Percentiles rank a stretch among this genome's conserved stretches.
These are phyloP conservation scores for Solanum rostratum DNA, from an alignment of 257 asterid species.

Conservation along the genomic window DNA sequence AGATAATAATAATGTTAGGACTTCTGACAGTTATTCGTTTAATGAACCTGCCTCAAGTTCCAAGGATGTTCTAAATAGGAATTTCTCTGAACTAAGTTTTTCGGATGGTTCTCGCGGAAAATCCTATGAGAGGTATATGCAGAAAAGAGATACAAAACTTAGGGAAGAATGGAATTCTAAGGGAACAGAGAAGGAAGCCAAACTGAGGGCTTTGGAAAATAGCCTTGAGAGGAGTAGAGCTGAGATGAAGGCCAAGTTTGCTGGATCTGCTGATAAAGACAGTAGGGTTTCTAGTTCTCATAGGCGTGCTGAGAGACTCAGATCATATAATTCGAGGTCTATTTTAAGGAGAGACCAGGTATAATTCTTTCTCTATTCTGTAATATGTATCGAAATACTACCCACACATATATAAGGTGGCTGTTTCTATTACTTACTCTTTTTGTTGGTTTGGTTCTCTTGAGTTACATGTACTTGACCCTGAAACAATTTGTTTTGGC, in stretches of 20 bases:
- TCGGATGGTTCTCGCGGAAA: slow-evolving; percentile 76
- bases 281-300: slow-evolving; percentile 27
- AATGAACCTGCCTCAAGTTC: slow-evolving; percentile 33
- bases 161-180: slow-evolving; percentile 82
- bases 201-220: slow-evolving; percentile 75
- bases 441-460: slow-evolving; percentile 15
- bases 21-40: slow-evolving; percentile 17
- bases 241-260: slow-evolving; percentile 72
- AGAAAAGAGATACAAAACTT: slow-evolving; percentile 83
- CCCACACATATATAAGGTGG: slow-evolving; percentile 3
- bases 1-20: slow-evolving; percentile 22
- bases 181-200: slow-evolving; percentile 81
- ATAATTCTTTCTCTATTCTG: slow-evolving; percentile 21
- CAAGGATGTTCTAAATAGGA: slow-evolving; percentile 30
- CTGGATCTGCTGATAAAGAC: slow-evolving; percentile 41
- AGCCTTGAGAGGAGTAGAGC: slow-evolving; percentile 70
- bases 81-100: slow-evolving; percentile 37
- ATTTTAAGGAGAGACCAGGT: slow-evolving; percentile 68
- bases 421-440: slow-evolving; percentile 5
- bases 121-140: slow-evolving; percentile 58
- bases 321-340: slow-evolving; percentile 61
- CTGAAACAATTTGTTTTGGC: slow-evolving; percentile 36
- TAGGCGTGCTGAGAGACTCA: slow-evolving; percentile 67
- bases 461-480: slow-evolving; percentile 30
- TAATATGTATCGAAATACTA: neutral